Percentiles rank a stretch among this genome's conserved stretches.
Evolutionary conservation across 306 rosid species (phyloP).

Genomic region (Acmispon strigosus): DNA sequence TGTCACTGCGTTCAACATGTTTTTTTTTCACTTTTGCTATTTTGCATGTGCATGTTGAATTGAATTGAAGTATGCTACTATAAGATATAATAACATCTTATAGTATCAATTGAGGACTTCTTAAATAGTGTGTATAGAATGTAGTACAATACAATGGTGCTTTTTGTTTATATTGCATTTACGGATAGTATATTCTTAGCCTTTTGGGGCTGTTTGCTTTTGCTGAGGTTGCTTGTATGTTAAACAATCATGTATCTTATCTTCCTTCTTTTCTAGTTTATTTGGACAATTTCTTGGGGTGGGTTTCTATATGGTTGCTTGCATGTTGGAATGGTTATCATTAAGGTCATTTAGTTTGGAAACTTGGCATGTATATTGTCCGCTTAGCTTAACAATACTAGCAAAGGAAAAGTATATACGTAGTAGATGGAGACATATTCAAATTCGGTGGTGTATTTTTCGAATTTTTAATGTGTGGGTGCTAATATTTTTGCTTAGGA

Average conservation of each 20-base stretch:
- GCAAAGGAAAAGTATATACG: background rate
- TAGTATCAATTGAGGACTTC: no score
- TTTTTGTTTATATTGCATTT: background rate
- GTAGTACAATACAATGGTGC: no score
- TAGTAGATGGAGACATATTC: background rate
- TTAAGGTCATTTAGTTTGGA: background rate
- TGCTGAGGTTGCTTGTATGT: background rate
- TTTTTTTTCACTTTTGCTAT: background rate
- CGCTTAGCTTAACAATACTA: background rate
- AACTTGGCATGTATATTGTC: background rate
- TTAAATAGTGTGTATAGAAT: no score
- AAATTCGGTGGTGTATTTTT: background rate
- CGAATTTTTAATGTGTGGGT: background rate
- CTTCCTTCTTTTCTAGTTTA: background rate
- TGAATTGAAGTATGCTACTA: background rate
- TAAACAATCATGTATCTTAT: background rate
- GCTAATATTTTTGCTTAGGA: background rate
- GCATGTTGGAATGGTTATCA: slow-evolving; percentile 7
- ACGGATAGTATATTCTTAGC: slow-evolving; percentile 5
- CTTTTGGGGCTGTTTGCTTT: slow-evolving; percentile 1
- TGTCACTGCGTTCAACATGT: background rate
- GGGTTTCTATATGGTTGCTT: slow-evolving; percentile 11
- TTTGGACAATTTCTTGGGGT: background rate
- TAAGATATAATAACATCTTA: no score
- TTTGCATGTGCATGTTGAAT: background rate